phyloP scores from a whole-genome alignment of 1,284 basidiomycete species.

The Microbotryomycetes sp. region DNA sequence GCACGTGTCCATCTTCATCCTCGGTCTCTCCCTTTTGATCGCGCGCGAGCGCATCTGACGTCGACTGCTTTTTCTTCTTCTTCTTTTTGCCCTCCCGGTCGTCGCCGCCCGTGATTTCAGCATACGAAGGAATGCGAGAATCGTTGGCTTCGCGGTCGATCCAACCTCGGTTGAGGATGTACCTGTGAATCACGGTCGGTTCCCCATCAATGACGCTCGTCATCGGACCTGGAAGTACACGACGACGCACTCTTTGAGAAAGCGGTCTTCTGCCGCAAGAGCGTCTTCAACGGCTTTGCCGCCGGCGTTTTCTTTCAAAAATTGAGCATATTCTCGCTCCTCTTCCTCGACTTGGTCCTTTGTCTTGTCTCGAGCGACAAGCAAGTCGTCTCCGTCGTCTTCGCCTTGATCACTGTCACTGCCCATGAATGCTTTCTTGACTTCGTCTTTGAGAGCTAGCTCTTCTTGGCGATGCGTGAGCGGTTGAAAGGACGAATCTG shows the following conservation, averaged over 20 bases:
- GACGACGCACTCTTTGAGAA: slow-evolving; percentile 71
- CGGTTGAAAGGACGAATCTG: neutral
- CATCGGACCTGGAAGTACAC: neutral
- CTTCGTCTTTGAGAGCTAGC: slow-evolving; percentile 64
- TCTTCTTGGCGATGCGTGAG: slow-evolving; percentile 55
- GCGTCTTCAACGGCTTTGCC: slow-evolving; percentile 28
- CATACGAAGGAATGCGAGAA: slow-evolving; percentile 66
- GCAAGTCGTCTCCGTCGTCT: slow-evolving; percentile 46
- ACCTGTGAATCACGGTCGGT: slow-evolving; percentile 58
- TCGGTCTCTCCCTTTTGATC: neutral
- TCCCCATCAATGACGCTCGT: too few relatives aligned
- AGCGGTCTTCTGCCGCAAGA: slow-evolving; percentile 51
- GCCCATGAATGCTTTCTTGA: slow-evolving; percentile 63
- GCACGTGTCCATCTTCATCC: slow-evolving; percentile 4
- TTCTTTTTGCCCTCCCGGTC: neutral
- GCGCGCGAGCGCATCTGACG: neutral
- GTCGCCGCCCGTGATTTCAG: slow-evolving; percentile 55
- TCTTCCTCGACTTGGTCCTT: slow-evolving; percentile 66
- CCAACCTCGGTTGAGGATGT: slow-evolving; percentile 92
- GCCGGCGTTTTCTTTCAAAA: slow-evolving; percentile 25
- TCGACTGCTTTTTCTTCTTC: slow-evolving; percentile 17
- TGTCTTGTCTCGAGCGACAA: slow-evolving; percentile 66
- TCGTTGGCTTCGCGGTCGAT: slow-evolving; percentile 59
- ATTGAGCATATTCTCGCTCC: slow-evolving; percentile 52
- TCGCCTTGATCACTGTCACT: slow-evolving; percentile 47